Evolutionary conservation across 139 green algal species (phyloP).

Genomic region (Asterochloris sp.): DNA sequence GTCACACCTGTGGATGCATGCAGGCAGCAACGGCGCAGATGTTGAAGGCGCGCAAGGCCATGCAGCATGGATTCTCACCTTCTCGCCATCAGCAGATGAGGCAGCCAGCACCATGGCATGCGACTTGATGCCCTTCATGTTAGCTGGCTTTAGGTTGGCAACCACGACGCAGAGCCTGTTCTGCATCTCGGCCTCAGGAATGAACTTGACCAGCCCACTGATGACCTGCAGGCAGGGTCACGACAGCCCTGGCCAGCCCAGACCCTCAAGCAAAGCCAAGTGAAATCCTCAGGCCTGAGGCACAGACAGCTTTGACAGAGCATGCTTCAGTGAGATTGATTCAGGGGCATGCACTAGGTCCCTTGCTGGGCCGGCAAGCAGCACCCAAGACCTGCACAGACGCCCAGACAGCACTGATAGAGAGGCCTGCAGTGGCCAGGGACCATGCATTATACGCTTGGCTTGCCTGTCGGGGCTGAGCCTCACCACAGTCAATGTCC

Average conservation of each 20-base stretch:
- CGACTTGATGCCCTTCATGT: conserved; percentile 83
- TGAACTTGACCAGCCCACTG: conserved; percentile 88
- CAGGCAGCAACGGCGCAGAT: not conserved
- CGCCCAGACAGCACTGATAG: too few relatives aligned
- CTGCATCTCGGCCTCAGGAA: conserved; percentile 76
- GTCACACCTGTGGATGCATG: too few relatives aligned
- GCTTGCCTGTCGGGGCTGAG: conserved; percentile 31
- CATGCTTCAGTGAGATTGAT: too few relatives aligned
- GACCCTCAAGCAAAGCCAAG: too few relatives aligned
- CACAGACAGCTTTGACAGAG: too few relatives aligned
- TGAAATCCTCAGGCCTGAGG: too few relatives aligned
- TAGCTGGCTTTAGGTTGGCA: conserved; percentile 92
- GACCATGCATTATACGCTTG: too few relatives aligned
- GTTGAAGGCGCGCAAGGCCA: not conserved
- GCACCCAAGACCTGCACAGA: too few relatives aligned
- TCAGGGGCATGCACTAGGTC: too few relatives aligned
- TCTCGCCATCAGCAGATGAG: conserved; percentile 51
- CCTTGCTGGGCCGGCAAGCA: too few relatives aligned
- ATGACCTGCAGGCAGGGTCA: conserved; percentile 58
- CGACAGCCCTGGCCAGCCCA: too few relatives aligned
- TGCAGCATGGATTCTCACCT: conserved; percentile 31
- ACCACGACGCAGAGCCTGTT: conserved; percentile 69
- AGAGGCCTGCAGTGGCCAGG: too few relatives aligned
- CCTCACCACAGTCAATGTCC: conserved; percentile 84
- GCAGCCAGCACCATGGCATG: conserved; percentile 92